Evolutionary conservation across 2,329 filamentous ascomycete species (phyloP), one percentile per base, ranked within the genome.

Genomic region (Arthroderma sp.): DNA sequence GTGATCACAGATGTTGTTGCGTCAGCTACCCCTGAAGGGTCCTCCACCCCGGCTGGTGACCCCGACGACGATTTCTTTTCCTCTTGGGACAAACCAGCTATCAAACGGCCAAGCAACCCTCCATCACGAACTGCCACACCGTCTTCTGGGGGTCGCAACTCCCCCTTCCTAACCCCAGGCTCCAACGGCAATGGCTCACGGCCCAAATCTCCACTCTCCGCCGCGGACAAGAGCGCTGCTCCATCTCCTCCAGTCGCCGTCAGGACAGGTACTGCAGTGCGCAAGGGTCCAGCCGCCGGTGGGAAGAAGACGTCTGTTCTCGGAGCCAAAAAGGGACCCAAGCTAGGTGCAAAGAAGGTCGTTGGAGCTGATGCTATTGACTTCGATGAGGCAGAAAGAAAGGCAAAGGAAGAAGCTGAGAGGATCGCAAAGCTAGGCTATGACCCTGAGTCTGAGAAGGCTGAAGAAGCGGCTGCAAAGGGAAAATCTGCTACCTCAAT

Each of bases 51-150:
- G n/a, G 81, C 86, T 49, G 86, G 84, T 63, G 90, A 95, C 64
- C 79, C 82, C 21, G 84, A 86, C 19, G 91, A 96, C 67, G 93
- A 97, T 71, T 98, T 98, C 79, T 98, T 98, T 75, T 95, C 91
- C 8, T 96, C 90, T 0, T 98, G 91, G 93, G 93, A 97, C 69
- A 96, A 97, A 76, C 93, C 93, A 21, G 82, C 90, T 3, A 94
- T 98, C 75, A 98, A 97, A 79, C 85, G 90, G 65, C 91, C 91
- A 37, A 96, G 89, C 62, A 95, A 95, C 63, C 91, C 93, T 15
- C 81, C 93, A 44, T 96, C 91, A 38, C 86, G 93, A 67, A 93
- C 88, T 44, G 85, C 83, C 55, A 97, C 93, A 2, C 91, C 91
- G 13, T 85, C 88, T 2, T 82, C 87, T 9, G 80, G 88, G 64